These are phyloP conservation scores for Pelagophyceae sp. DNA, from an alignment of 352 stramenopile genomes.

Conservation along the genomic window DNA sequence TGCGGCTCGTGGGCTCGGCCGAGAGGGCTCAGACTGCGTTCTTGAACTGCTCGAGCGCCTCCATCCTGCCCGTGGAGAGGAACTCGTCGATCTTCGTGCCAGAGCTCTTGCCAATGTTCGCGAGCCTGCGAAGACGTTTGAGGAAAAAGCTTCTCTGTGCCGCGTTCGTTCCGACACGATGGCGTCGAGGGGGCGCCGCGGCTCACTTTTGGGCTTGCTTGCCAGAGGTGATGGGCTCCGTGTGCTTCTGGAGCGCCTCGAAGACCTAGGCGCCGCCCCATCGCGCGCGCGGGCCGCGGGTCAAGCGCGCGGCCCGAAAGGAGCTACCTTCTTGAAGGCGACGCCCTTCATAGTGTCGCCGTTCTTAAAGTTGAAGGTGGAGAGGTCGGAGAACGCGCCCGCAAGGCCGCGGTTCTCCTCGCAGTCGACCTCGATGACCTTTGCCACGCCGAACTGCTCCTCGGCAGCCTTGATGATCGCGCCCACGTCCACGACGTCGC, in stretches of 20 bases:
- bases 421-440: conserved; percentile 44
- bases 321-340: conserved; percentile 73
- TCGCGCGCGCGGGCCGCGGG: no score
- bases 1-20: no score
- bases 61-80: conserved; percentile 61
- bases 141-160: no score
- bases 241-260: conserved; percentile 62
- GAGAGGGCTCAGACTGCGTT: not conserved
- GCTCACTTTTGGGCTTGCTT: conserved; percentile 61
- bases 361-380: conserved; percentile 72
- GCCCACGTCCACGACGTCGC: not conserved
- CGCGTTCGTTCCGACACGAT: not conserved
- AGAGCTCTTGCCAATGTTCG: conserved; percentile 66
- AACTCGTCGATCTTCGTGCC: conserved; percentile 71
- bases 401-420: conserved; percentile 61
- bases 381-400: conserved; percentile 62
- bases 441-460: not conserved
- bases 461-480: not conserved
- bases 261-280: no score
- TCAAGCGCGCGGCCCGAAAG: no score
- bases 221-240: conserved; percentile 52
- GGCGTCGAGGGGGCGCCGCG: not conserved
- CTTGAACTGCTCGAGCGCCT: conserved; percentile 62
- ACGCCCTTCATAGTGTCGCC: conserved; percentile 69
- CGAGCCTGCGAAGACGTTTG: conserved; percentile 36